phyloP scores from a whole-genome alignment of 495 filamentous ascomycete genomes.

The Penicillium cataractarum region DNA sequence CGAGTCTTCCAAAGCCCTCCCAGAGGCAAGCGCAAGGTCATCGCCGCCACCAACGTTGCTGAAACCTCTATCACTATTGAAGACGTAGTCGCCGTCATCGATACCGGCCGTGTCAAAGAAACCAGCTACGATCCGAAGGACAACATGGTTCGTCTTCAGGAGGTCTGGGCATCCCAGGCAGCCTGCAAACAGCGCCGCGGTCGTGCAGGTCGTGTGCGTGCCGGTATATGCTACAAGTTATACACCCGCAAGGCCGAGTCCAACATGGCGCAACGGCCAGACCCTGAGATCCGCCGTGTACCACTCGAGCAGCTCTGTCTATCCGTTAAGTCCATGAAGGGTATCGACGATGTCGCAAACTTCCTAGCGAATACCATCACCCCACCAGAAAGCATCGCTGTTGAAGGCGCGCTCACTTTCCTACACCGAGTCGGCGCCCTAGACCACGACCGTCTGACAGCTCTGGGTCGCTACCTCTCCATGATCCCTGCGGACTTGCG shows the following conservation, averaged over 20 bases:
- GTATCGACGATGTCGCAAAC: conserved; percentile 71
- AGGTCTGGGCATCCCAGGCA: conserved; percentile 93
- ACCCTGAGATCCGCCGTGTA: conserved; percentile 90
- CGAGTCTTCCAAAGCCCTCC: conserved; percentile 82
- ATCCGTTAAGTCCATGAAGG: conserved; percentile 89
- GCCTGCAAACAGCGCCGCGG: conserved; percentile 97
- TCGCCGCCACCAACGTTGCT: conserved; percentile 93
- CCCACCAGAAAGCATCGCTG: conserved; percentile 80
- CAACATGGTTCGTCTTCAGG: conserved; percentile 91
- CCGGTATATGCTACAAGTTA: conserved; percentile 92
- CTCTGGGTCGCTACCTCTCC: conserved; percentile 84
- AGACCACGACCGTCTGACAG: conserved; percentile 81
- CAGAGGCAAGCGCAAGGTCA: conserved; percentile 81
- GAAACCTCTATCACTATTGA: conserved; percentile 99
- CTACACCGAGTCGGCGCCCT: conserved; percentile 86
- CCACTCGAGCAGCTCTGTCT: conserved; percentile 94
- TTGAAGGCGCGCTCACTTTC: conserved; percentile 78
- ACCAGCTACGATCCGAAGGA: conserved; percentile 90
- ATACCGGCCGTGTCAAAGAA: conserved; percentile 93
- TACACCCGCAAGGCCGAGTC: conserved; percentile 83
- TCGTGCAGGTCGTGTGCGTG: conserved; percentile 88
- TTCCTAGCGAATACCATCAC: conserved; percentile 89
- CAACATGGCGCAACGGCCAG: conserved; percentile 87
- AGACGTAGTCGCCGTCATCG: conserved; percentile 95
- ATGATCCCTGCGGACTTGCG: conserved; percentile 95